Conservation (phyloP, 306 rosid species). For the Quillaja saponaria region DNA sequence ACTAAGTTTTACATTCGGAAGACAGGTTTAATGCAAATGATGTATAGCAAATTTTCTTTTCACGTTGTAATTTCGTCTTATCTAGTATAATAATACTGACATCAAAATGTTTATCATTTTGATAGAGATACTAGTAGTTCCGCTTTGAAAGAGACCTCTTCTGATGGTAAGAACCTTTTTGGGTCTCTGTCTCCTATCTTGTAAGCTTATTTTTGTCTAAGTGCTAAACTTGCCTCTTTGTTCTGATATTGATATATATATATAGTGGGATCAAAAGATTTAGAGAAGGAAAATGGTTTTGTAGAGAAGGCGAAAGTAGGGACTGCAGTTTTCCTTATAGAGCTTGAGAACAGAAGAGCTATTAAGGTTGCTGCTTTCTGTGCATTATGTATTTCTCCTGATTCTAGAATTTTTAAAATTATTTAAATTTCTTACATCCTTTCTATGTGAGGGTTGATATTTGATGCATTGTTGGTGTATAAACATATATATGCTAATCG, state of each 20-base stretch:
- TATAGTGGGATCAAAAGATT: constrained; percentile 41
- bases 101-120: constrained; percentile 19
- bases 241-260: constrained; percentile 19
- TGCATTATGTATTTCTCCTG: not conserved
- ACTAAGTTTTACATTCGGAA: too few relatives aligned
- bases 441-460: too few relatives aligned
- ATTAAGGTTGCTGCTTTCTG: constrained; percentile 58
- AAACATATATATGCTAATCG: too few relatives aligned
- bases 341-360: constrained; percentile 73
- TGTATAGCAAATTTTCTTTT: too few relatives aligned
- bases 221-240: constrained; percentile 10
- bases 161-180: constrained; percentile 42
- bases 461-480: too few relatives aligned
- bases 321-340: constrained; percentile 72
- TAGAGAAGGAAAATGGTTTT: constrained; percentile 42
- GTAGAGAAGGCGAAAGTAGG: constrained; percentile 57
- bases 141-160: constrained; percentile 23
- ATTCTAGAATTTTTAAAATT: too few relatives aligned
- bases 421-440: not conserved
- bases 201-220: not conserved
- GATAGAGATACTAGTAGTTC: constrained; percentile 41
- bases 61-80: too few relatives aligned
- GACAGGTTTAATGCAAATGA: too few relatives aligned
- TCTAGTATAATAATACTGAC: too few relatives aligned
- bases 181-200: constrained; percentile 6